phyloP scores from a whole-genome alignment of 2,329 filamentous ascomycete genomes.

The Diaporthe vaccinii region DNA sequence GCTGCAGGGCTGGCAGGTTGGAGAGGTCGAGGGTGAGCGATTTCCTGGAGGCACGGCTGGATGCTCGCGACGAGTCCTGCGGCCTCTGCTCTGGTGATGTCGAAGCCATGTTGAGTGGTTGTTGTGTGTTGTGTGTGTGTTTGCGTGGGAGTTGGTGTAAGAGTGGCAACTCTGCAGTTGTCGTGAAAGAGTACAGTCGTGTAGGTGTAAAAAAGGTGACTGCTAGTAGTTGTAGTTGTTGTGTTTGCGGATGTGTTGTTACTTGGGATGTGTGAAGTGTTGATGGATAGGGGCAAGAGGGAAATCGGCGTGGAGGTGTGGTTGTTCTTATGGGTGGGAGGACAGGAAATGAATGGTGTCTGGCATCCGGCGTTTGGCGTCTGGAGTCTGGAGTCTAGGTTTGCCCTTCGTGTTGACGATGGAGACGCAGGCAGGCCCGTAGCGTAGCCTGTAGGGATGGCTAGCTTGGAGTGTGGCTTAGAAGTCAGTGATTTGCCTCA shows the following conservation, averaged over 20 bases:
- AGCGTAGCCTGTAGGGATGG: conserved; percentile 24
- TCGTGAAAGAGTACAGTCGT: background rate
- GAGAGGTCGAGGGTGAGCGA: conserved; percentile 81
- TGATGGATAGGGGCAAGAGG: background rate
- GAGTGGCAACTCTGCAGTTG: background rate
- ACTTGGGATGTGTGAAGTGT: background rate
- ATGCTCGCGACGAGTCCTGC: conserved; percentile 55
- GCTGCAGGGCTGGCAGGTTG: conserved; percentile 75
- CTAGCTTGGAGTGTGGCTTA: conserved; percentile 34
- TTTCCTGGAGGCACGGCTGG: conserved; percentile 61
- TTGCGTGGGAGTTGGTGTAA: conserved; percentile 16
- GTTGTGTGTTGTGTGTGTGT: conserved; percentile 16
- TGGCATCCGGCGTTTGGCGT: conserved; percentile 13
- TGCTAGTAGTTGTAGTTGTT: conserved; percentile 2
- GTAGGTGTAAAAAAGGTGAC: background rate
- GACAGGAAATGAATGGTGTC: conserved; percentile 13
- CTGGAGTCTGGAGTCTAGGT: conserved; percentile 22
- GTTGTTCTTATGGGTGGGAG: conserved; percentile 32
- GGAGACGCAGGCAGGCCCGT: conserved; percentile 6
- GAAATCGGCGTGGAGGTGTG: background rate
- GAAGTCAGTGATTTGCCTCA: conserved; percentile 33
- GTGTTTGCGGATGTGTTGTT: background rate
- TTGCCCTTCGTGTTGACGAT: conserved; percentile 33
- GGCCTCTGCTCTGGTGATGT: conserved; percentile 43
- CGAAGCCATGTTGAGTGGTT: conserved; percentile 38